Evolutionary conservation across 1,284 basidiomycete species (phyloP).

Genomic region (Sporisorium graminicola): DNA sequence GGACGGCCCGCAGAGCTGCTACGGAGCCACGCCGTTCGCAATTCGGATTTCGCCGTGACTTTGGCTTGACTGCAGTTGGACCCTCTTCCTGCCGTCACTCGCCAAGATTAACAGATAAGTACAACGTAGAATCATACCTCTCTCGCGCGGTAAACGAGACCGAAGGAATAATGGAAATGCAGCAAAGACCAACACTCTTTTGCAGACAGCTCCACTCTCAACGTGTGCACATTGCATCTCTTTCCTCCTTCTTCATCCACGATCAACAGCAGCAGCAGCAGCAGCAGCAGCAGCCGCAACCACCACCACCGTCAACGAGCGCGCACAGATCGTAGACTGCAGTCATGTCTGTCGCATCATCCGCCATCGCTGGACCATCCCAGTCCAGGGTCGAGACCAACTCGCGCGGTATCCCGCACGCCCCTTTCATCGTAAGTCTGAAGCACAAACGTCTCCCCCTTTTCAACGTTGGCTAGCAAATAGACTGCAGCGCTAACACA

Average conservation of each 20-base stretch:
- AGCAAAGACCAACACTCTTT: conserved; percentile 13
- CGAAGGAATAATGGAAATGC: background rate
- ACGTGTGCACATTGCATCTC: no score
- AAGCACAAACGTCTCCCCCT: background rate
- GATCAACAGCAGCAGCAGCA: background rate
- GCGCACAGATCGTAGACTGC: background rate
- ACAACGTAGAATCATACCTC: no score
- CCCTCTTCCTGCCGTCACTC: conserved; percentile 3
- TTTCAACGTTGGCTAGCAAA: background rate
- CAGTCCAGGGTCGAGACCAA: conserved; percentile 72
- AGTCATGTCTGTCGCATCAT: conserved; percentile 30
- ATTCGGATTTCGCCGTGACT: background rate
- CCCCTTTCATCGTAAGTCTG: conserved; percentile 89
- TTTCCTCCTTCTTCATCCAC: conserved; percentile 5
- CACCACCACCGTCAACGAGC: background rate
- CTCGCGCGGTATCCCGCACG: conserved; percentile 90
- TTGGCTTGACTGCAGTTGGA: conserved; percentile 15
- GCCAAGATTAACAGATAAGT: background rate
- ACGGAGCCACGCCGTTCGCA: background rate
- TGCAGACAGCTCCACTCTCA: conserved; percentile 1
- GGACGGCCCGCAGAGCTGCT: background rate
- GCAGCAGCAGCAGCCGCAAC: no score
- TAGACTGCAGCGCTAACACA: background rate
- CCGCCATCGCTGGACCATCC: conserved; percentile 36
- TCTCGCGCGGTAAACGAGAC: conserved; percentile 8